Base-by-base conservation (phyloP, 495 filamentous ascomycete genomes). In the Pyrenula massariospora region DNA sequence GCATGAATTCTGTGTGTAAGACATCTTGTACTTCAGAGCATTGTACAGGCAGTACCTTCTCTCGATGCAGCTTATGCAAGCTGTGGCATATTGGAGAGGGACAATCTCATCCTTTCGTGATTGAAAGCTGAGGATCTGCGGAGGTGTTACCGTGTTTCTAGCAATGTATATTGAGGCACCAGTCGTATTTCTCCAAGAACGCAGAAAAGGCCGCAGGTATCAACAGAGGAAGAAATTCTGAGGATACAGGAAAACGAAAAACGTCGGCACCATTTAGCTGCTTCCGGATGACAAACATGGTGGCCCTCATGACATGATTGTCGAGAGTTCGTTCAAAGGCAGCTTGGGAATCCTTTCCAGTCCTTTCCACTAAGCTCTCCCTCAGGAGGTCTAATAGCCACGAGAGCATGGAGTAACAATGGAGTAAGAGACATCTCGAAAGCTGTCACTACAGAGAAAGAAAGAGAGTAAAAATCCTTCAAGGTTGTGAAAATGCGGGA, bases 221-320 rank as follows among this genome's bases (percentile, higher is more conserved):
- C 80, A 72, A 66, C 93, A 92, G 0, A 87, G 87, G 0, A 92
- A 68, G 88, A 88, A 92, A 58, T 81, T 86, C 62, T 92, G 86
- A 10, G 88, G 88, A 66, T 91, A 93, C 20, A 94, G 64, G 1
- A 78, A 79, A 24, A 79, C 69, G 19, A 94, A 76, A 77, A 58
- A 84, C 72, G 2, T 73, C 78, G 12, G 75, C 78, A 2, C 89
- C 89, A 21, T 92, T 83, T 57, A 81, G 86, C 60, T 93, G 88
- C 0, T 88, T 87, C 88, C 88, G 93, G n/a, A 93, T 63, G 0
- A 91, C 62, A 11, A 89, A 47, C 24, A 75, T 69, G 2, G 75
- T 67, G 31, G 31, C 15, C 5, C 15, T 42, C 31, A 42, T 5
- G 20, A 66, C 62, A 0, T 53, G 63, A n/a, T 65, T 59, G 64